Base-by-base conservation (phyloP, 2,329 filamentous ascomycete species). In the Blastomyces percursus region DNA sequence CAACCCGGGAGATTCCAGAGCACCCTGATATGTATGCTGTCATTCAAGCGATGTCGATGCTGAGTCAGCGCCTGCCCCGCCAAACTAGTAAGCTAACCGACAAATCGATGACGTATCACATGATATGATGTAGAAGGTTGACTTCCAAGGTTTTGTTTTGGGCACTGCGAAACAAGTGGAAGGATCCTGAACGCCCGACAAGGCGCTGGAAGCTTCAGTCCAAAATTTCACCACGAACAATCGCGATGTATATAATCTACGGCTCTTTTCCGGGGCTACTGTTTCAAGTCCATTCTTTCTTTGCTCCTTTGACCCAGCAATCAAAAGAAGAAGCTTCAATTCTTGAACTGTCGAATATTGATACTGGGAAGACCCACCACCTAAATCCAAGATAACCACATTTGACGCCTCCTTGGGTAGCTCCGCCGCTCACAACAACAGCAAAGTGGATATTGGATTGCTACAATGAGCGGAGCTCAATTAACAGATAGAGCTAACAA, bases 401-500 rank as follows among this genome's bases (percentile, higher is more conserved):
- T 32, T 2, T 24, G 24, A 6, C 5, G n/a, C 38, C 6, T 8
- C 12, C 19, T n/a, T 6, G 14, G 21, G 3, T 58, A 58, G 8
- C n/a, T 58, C 35, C 21, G 27, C 24, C 40, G 24, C 11, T 30
- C 21, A 30, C 19, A 11, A 59, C 21, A 46, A 19, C 27, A 9
- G 44, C 24, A 16, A 35, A 21, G 16, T 19, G 19, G n/a, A 54
- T 46, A 56, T n/a, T 30, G 2, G 30, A 42, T 27, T 44, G 35
- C 30, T 69, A 73, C 60, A 54, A 77, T 77, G 75, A 75, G 72
- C 70, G 71, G 71, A 63, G 70, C 88, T 61, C 73, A 95, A 74
- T 96, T 96, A 75, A 99, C 94, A 68, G 93, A 97, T 78, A 82
- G 89, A 78, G 94, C 90, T 68, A 89, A 92, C 74, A 90, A 93